Base-by-base conservation (phyloP, 768 basidiomycete species). In the Boletus barrowsii region DNA sequence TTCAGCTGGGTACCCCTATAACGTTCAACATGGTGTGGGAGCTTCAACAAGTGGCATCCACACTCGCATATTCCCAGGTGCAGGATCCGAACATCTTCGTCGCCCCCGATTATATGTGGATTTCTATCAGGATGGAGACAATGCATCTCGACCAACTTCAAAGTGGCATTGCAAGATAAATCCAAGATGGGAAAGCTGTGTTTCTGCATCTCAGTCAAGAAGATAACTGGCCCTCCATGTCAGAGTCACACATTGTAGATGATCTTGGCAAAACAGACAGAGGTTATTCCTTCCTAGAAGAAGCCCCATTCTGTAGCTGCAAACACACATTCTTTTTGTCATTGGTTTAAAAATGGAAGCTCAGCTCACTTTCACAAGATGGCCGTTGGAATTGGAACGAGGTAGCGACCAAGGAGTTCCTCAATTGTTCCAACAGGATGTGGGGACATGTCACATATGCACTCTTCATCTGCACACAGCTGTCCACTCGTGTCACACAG, bases 11-110 rank as follows among this genome's bases (percentile, higher is more conserved):
- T 1, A 14, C 1, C 0, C 49, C 49, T 0, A 48, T 36, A 0
- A 42, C 57, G 0, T 58, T 47, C 42, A 59, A 59, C 26, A 51
- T 52, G 50, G 7, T 58, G 1, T 59, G 46, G 36, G 58, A 59
- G 37, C 42, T 56, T 10, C 55, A 56, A 8, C 54, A 58, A 7
- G 32, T 41, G 0, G 54, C 57, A 0, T 56, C 54, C 2, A 10
- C 46, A 1, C 43, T 56, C 1, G 57, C 47, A 1, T 46, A 30
- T 26, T 22, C 37, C 8, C 47, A 56, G 18, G 42, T 51, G 3
- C 24, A 45, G 32, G 57, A 56, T 1, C 55, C 58, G 1, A 44
- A 45, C 0, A 50, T 59, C 2, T 56, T 44, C 2, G 37, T 59
- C 0, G 37, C 45, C 30, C 58, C 47, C 0, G 32, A 24, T 2